These are phyloP conservation scores for Pyrus betulifolia DNA, from an alignment of 306 rosid species.

Conservation along the genomic window DNA sequence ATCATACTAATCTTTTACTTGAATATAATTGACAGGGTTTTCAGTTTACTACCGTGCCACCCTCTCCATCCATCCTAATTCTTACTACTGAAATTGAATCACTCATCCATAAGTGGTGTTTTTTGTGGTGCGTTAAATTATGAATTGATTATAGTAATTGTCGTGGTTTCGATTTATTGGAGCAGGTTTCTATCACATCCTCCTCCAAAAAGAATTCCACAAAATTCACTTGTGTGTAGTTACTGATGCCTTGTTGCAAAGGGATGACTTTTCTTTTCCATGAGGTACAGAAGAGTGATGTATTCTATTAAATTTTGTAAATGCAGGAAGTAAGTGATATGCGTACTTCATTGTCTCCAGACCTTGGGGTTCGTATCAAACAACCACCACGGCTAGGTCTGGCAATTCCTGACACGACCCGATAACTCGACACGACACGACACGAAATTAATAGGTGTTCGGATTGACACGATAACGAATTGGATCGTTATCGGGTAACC, in stretches of 20 bases:
- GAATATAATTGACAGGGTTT: neutral
- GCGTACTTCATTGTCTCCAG: neutral
- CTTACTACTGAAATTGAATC: neutral
- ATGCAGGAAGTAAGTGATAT: slow-evolving; percentile 9
- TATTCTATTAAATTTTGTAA: slow-evolving; percentile 19
- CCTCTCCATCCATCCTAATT: neutral
- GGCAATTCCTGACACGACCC: too few species aligned
- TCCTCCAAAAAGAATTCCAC: neutral
- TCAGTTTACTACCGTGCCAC: neutral
- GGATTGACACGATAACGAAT: too few species aligned
- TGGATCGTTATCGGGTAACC: too few species aligned
- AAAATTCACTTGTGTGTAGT: slow-evolving; percentile 8
- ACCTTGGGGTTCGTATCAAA: slow-evolving; percentile 18
- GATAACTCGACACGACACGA: too few species aligned
- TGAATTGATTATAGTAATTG: slow-evolving; percentile 22
- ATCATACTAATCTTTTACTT: neutral
- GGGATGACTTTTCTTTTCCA: slow-evolving; percentile 29
- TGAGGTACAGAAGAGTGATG: slow-evolving; percentile 29
- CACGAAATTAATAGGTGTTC: too few species aligned
- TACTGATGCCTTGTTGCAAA: slow-evolving; percentile 20
- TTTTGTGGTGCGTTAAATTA: slow-evolving; percentile 40
- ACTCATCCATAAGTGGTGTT: slow-evolving; percentile 36
- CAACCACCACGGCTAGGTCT: neutral
- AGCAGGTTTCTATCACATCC: slow-evolving; percentile 1
- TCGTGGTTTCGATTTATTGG: slow-evolving; percentile 12